Evolutionary conservation across 345 rosid genomes (phyloP), one percentile per base, ranked within the genome.

Genomic region (Linum trigynum): DNA sequence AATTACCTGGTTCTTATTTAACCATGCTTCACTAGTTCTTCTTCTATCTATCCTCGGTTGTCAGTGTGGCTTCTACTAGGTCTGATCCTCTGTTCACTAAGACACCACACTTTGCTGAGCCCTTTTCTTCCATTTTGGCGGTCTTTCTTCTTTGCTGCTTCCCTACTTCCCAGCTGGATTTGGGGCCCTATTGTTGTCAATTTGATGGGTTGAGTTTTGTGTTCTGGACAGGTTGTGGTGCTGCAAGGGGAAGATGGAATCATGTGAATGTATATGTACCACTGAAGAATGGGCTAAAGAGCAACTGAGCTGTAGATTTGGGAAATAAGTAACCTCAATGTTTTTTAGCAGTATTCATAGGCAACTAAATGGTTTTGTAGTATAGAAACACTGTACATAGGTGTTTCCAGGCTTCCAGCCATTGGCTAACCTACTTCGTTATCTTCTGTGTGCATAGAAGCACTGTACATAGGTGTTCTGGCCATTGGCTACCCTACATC

Each of bases 391-490:
- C 67, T 77, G 79, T 83, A 64, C 69, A 71, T 96, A 89, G 96
- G 96, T 84, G 74, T 67, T 67, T 23, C 32, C 32, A 23, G 32
- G 12, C 57, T 75, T 67, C 82, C 82, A 42, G 88, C 82, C 74
- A 81, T 81, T 70, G 81, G 84, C 80, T 79, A 86, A 75, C 66
- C 87, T 75, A 81, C 76, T 82, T 81, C 67, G 74, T 77, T 78
- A 76, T 79, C 81, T 81, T 83, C 76, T 78, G 73, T 86, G 92
- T 83, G 42, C 83, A 76, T 74, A 78, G 86, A 84, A 61, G 83
- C 69, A 17, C 58, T 68, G 76, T 65, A 66, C 63, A 64, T 65
- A 39, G 69, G 59, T 56, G 62, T 40, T 61, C 66, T 58, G 62
- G 39, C 60, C 68, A 40, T 58, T 63, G 62, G 51, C 61, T 39